These are phyloP conservation scores for Lipomyces yamanashiensis DNA, from an alignment of 805 yeast genomes.

Conservation along the genomic window DNA sequence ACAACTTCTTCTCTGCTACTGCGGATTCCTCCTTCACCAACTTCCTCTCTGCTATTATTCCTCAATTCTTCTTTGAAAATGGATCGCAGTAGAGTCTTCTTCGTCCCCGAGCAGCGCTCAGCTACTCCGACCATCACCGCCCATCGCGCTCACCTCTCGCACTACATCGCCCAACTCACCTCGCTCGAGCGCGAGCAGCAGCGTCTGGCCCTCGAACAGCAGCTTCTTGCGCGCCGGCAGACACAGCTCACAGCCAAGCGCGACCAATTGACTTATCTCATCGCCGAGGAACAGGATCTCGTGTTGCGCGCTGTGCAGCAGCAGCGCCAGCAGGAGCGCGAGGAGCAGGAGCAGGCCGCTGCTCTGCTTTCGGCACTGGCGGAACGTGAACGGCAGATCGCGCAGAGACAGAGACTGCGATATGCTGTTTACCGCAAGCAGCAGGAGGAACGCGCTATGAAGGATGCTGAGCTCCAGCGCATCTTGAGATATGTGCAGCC, in stretches of 20 bases:
- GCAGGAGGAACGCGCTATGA: slow-evolving; percentile 31
- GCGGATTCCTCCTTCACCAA: neutral
- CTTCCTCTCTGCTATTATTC: neutral
- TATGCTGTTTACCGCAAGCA: slow-evolving; percentile 36
- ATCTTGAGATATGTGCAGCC: slow-evolving; percentile 20
- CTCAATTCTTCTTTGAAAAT: neutral
- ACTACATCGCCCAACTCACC: slow-evolving; percentile 36
- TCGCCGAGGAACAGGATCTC: slow-evolving; percentile 40
- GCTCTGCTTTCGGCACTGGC: slow-evolving; percentile 24
- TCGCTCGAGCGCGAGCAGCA: slow-evolving; percentile 40
- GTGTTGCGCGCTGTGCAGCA: slow-evolving; percentile 37
- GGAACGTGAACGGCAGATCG: slow-evolving; percentile 33
- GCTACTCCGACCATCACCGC: slow-evolving; percentile 19
- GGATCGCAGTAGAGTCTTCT: slow-evolving; percentile 16
- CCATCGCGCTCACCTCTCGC: slow-evolving; percentile 37
- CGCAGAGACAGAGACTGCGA: slow-evolving; percentile 30
- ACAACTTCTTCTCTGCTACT: neutral
- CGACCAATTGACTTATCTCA: slow-evolving; percentile 37
- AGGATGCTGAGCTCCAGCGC: slow-evolving; percentile 28
- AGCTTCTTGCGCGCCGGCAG: slow-evolving; percentile 30
- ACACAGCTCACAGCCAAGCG: slow-evolving; percentile 36
- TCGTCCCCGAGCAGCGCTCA: slow-evolving; percentile 13
- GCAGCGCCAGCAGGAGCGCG: slow-evolving; percentile 27
- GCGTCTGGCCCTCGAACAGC: slow-evolving; percentile 34
- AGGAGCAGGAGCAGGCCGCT: slow-evolving; percentile 23